These are phyloP conservation scores for Metarhizium rileyi DNA, from an alignment of 2,329 filamentous ascomycete species.

Conservation along the genomic window DNA sequence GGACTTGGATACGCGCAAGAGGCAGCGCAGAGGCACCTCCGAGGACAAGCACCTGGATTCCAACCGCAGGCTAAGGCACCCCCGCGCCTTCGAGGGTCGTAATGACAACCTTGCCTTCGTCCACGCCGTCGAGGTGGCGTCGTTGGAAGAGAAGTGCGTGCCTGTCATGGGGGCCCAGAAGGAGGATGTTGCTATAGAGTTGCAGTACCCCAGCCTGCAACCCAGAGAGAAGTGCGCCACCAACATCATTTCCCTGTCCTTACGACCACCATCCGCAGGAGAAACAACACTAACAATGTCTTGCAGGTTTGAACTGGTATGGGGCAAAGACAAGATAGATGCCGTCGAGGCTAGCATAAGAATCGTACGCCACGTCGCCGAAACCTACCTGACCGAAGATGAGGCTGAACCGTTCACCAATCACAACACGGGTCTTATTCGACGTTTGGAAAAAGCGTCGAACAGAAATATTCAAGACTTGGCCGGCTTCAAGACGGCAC, in stretches of 20 bases:
- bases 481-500: slow-evolving; percentile 59
- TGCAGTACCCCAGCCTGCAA: slow-evolving; percentile 77
- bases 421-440: slow-evolving; percentile 62
- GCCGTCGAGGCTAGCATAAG: slow-evolving; percentile 64
- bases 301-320: slow-evolving; percentile 51
- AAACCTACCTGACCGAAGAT: slow-evolving; percentile 67
- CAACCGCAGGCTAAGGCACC: slow-evolving; percentile 36
- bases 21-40: slow-evolving; percentile 32
- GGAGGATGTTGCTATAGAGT: slow-evolving; percentile 50
- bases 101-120: slow-evolving; percentile 38
- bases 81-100: slow-evolving; percentile 34
- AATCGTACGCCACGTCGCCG: slow-evolving; percentile 58
- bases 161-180: slow-evolving; percentile 38
- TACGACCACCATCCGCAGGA: neutral
- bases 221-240: slow-evolving; percentile 53
- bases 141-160: slow-evolving; percentile 38
- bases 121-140: slow-evolving; percentile 49
- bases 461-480: slow-evolving; percentile 55
- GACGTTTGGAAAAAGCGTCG: slow-evolving; percentile 66
- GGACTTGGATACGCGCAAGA: slow-evolving; percentile 37
- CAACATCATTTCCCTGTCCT: neutral
- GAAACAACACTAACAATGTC: slow-evolving; percentile 10
- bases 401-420: slow-evolving; percentile 60
- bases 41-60: slow-evolving; percentile 34
- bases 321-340: slow-evolving; percentile 70